A percentile compares a stretch with the other conserved stretches of the same genome.
Conservation (phyloP, 306 rosid species). For the Vigna trinervia region DNA sequence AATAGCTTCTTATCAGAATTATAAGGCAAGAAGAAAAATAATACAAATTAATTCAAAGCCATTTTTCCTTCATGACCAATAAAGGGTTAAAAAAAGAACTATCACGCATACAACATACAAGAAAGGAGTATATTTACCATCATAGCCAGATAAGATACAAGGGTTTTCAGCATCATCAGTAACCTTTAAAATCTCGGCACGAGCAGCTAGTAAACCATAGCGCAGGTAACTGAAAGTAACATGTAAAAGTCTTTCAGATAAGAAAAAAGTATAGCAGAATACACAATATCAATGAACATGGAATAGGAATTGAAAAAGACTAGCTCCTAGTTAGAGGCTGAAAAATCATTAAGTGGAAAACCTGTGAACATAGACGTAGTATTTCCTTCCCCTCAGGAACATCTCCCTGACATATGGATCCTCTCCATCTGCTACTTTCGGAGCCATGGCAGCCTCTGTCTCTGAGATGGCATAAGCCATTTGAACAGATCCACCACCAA, state of each 20-base stretch:
- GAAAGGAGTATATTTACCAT: constrained; percentile 65
- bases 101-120: not conserved
- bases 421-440: constrained; percentile 62
- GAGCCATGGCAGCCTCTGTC: constrained; percentile 73
- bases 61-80: constrained; percentile 11
- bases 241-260: constrained; percentile 44
- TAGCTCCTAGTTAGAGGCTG: constrained; percentile 18
- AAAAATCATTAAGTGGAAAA: constrained; percentile 50
- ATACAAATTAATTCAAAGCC: not conserved
- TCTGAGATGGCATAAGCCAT: constrained; percentile 99
- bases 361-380: constrained; percentile 98
- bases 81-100: constrained; percentile 30
- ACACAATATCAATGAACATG: constrained; percentile 32
- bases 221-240: constrained; percentile 76
- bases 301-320: constrained; percentile 22
- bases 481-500: constrained; percentile 99
- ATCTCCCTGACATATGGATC: constrained; percentile 77
- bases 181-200: constrained; percentile 89
- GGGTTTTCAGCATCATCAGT: constrained; percentile 77
- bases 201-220: constrained; percentile 94
- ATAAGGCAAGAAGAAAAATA: constrained; percentile 13
- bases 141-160: constrained; percentile 76
- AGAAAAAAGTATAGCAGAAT: constrained; percentile 11
- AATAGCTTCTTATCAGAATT: constrained; percentile 5
- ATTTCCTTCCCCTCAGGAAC: constrained; percentile 80